These are phyloP conservation scores for Giardia muris DNA, from an alignment of 208 protist species.

Conservation along the genomic window DNA sequence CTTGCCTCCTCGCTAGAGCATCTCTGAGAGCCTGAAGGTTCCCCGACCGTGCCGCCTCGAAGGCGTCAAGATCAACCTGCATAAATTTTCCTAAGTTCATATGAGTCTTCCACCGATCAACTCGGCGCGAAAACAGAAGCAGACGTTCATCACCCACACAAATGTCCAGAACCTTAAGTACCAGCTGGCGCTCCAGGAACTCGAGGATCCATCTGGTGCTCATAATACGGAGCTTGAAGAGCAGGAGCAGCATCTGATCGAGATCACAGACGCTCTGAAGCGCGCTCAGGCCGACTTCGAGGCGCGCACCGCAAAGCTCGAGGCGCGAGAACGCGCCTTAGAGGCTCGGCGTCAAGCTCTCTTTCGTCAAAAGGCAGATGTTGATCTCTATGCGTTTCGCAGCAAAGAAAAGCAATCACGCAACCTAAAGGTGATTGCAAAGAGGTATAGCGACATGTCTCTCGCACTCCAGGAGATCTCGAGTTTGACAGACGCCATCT, in stretches of 20 bases:
- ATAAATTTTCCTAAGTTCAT: no score
- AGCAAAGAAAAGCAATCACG: background rate
- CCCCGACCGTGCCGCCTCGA: no score
- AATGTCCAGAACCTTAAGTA: background rate
- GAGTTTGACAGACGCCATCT: background rate
- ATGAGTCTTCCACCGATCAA: no score
- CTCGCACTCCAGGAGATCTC: background rate
- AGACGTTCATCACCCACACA: background rate
- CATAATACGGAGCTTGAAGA: background rate
- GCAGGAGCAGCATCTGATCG: background rate
- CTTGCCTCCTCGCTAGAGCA: no score
- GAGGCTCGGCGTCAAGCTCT: background rate
- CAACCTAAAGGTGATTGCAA: background rate
- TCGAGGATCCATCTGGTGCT: background rate
- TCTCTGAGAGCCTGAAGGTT: no score
- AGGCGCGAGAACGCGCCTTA: background rate
- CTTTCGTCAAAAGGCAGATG: background rate
- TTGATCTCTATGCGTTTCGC: background rate
- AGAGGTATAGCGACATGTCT: background rate
- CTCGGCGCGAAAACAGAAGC: no score
- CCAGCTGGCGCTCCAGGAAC: background rate
- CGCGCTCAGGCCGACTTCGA: background rate
- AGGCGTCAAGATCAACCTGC: no score
- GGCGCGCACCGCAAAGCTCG: background rate
- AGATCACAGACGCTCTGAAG: background rate